Percentiles rank a stretch among this genome's conserved stretches.
phyloP scores from a whole-genome alignment of 495 filamentous ascomycete genomes.

The Xylaria nigripes region DNA sequence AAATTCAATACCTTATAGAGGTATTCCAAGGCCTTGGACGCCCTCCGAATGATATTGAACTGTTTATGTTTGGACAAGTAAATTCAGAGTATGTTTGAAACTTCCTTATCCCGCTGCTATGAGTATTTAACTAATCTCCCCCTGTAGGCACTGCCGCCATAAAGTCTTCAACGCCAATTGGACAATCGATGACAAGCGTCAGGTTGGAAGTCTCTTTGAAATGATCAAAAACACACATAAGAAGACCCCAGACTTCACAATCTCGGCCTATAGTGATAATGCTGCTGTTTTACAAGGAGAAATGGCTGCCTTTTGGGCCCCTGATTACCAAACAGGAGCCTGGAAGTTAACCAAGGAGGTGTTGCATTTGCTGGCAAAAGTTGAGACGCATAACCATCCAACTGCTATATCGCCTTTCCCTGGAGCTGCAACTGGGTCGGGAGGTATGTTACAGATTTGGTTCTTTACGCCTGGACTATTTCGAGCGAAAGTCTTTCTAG shows the following conservation, averaged over 20 bases:
- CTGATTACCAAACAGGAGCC: slow-evolving; percentile 70
- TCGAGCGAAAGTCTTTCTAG: neutral
- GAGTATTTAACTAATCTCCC: neutral
- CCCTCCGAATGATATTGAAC: slow-evolving; percentile 81
- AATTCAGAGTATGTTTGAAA: slow-evolving; percentile 52
- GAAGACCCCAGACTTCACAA: slow-evolving; percentile 62
- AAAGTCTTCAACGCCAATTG: slow-evolving; percentile 91
- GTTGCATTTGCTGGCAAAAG: slow-evolving; percentile 85
- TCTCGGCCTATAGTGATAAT: slow-evolving; percentile 97
- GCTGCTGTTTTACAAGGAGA: slow-evolving; percentile 83
- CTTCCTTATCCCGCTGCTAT: neutral
- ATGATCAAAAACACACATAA: slow-evolving; percentile 96
- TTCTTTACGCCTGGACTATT: neutral
- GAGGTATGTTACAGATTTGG: slow-evolving; percentile 68
- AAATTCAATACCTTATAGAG: slow-evolving; percentile 88
- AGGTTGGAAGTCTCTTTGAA: slow-evolving; percentile 70
- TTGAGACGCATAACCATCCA: slow-evolving; percentile 97
- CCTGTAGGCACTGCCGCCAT: slow-evolving; percentile 49
- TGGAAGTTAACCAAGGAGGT: slow-evolving; percentile 84
- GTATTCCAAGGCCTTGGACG: slow-evolving; percentile 68
- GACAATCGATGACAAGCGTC: slow-evolving; percentile 86
- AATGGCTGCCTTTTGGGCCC: slow-evolving; percentile 72
- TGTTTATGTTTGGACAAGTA: slow-evolving; percentile 99
- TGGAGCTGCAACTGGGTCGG: slow-evolving; percentile 88
- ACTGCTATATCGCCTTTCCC: slow-evolving; percentile 85